Evolutionary conservation across 306 rosid species (phyloP), one percentile per base, ranked within the genome.

Genomic region (Cucurbita argyrosperma): DNA sequence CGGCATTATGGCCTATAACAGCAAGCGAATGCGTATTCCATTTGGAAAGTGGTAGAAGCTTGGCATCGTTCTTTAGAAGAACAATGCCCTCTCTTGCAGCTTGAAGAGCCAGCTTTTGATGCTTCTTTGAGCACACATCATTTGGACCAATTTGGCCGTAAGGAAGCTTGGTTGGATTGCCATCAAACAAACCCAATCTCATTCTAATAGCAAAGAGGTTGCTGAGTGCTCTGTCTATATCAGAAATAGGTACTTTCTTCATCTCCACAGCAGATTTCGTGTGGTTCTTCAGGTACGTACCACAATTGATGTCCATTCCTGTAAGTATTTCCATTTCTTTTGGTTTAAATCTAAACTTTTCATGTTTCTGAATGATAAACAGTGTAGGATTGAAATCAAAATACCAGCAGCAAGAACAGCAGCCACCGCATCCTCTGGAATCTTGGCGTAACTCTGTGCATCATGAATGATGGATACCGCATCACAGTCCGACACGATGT

Each of bases 241-340:
- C 19, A 15, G 86, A 23, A 43, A 76, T 60, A 2, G 79, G 35
- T 54, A 94, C 10, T 52, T 89, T 91, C 49, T 77, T 88, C 85
- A 82, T 78, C 67, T 67, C 5, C 47, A 89, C 90, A 45, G 97
- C 96, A 15, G 83, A 81, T 83, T 91, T 80, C 1, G 91, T 84
- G 82, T 94, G 77, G 7, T 77, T 66, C 10, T 71, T 72, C 66
- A 94, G 67, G 85, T 88, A 89, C 18, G 57, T 47, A 37, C 99
- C 97, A 35, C 99, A 94, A 74, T 94, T 85, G 19, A 91, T 60
- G 64, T 94, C 99, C 97, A 91, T 88, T 14, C 99, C 96, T 89
- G 90, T 58, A 82, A 12, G 19, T 56, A 56, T 39, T 54, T 12
- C 21, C 13, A 26, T 50, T n/a, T 14, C 8, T 14, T 43, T 52